phyloP scores from a whole-genome alignment of 1,284 basidiomycete genomes.

The Leccinum cinnamomeum region DNA sequence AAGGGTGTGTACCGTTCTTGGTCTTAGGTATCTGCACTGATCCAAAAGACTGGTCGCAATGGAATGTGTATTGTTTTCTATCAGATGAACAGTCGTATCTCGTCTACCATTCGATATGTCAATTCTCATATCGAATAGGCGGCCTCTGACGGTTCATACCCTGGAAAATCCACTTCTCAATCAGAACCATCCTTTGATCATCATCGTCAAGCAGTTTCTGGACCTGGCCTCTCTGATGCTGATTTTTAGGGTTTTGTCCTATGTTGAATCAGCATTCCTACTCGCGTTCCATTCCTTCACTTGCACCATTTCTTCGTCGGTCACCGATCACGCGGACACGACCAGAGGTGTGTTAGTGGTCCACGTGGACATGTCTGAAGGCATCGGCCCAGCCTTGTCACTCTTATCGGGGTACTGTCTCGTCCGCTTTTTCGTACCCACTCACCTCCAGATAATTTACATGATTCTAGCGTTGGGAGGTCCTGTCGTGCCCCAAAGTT shows the following conservation, averaged over 20 bases:
- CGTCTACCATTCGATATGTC: neutral
- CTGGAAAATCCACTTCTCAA: neutral
- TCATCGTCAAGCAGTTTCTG: neutral
- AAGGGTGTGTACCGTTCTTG: neutral
- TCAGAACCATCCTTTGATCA: too few species aligned
- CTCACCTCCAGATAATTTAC: neutral
- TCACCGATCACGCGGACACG: neutral
- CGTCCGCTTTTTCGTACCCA: neutral
- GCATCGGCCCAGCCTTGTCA: neutral
- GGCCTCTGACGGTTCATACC: neutral
- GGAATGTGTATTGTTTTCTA: neutral
- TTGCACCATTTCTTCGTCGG: neutral
- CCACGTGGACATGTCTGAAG: neutral
- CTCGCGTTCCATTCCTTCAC: neutral
- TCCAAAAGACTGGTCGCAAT: neutral
- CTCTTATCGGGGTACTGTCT: neutral
- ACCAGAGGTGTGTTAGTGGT: neutral
- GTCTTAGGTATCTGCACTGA: neutral
- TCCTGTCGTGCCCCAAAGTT: neutral
- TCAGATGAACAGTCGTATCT: neutral
- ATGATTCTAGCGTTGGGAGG: neutral
- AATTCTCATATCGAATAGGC: neutral
- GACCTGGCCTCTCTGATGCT: neutral
- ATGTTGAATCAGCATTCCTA: neutral
- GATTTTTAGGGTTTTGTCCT: neutral